These are phyloP conservation scores for Tulasnella sp. DNA, from an alignment of 768 basidiomycete species.

Conservation along the genomic window DNA sequence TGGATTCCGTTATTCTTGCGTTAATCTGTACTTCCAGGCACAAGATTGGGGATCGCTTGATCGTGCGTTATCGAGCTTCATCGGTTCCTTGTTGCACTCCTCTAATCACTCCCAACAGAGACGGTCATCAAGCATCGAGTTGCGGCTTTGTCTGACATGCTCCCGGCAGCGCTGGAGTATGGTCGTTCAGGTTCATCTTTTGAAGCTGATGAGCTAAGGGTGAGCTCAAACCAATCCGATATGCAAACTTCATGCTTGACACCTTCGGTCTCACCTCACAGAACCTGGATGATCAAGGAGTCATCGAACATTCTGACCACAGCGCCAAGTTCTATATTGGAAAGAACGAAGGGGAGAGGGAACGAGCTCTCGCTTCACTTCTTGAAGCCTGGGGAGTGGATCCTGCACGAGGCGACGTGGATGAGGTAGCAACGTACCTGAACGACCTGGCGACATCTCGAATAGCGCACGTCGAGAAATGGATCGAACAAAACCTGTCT, in stretches of 20 bases:
- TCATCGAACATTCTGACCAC: constrained; percentile 42
- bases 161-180: constrained; percentile 47
- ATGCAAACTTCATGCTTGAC: constrained; percentile 7
- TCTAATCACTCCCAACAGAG: constrained; percentile 44
- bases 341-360: constrained; percentile 25
- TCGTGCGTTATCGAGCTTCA: constrained; percentile 41
- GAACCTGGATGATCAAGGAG: constrained; percentile 52
- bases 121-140: constrained; percentile 35
- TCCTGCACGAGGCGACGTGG: constrained; percentile 45
- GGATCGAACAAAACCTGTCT: constrained; percentile 49
- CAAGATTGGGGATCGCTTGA: constrained; percentile 60
- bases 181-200: constrained; percentile 48
- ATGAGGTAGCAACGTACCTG: constrained; percentile 41
- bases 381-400: constrained; percentile 28
- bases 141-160: constrained; percentile 37
- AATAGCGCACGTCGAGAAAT: constrained; percentile 47
- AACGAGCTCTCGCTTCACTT: not conserved
- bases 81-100: not conserved
- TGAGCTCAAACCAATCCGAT: constrained; percentile 28
- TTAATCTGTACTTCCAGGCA: not conserved
- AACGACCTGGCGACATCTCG: constrained; percentile 42
- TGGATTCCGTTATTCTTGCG: not conserved
- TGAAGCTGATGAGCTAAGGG: constrained; percentile 50
- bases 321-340: constrained; percentile 38
- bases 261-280: constrained; percentile 28